Percentiles rank a stretch among this genome's conserved stretches.
Evolutionary conservation across 2,329 filamentous ascomycete genomes (phyloP).

Genomic region (Sporothrix sp.): DNA sequence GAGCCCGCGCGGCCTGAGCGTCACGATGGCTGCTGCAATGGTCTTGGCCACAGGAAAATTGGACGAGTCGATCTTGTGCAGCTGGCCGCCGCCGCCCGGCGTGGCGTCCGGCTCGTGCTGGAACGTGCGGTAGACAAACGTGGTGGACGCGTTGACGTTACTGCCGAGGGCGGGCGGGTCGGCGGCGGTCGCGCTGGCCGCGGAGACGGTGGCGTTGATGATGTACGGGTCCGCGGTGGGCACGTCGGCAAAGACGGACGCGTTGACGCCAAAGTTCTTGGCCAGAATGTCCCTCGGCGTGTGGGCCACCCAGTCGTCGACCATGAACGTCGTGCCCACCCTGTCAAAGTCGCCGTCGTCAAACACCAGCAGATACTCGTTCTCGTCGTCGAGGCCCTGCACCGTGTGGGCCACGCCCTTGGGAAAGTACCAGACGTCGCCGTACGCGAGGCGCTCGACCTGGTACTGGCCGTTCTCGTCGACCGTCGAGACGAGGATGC

Average conservation of each 20-base stretch:
- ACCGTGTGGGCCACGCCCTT: constrained; percentile 41
- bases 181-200: constrained; percentile 26
- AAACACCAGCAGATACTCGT: constrained; percentile 52
- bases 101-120: constrained; percentile 38
- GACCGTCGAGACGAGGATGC: constrained; percentile 49
- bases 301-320: constrained; percentile 60
- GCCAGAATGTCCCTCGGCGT: constrained; percentile 53
- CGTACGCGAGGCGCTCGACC: constrained; percentile 45
- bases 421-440: constrained; percentile 48
- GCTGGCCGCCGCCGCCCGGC: constrained; percentile 29
- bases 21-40: constrained; percentile 55
- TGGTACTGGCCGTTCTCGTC: constrained; percentile 51
- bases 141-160: constrained; percentile 7
- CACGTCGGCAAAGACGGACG: constrained; percentile 48
- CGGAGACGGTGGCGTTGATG: constrained; percentile 43
- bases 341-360: constrained; percentile 58
- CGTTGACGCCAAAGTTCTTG: constrained; percentile 58
- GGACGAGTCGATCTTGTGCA: constrained; percentile 55
- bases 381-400: constrained; percentile 44
- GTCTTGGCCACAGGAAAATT: constrained; percentile 59
- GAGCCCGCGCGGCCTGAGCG: constrained; percentile 51
- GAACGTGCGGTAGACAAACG: constrained; percentile 50
- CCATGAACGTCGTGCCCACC: constrained; percentile 58
- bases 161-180: constrained; percentile 19
- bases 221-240: constrained; percentile 53